Evolutionary conservation across 208 protist species (phyloP).

Genomic region (Leishmania mexicana): DNA sequence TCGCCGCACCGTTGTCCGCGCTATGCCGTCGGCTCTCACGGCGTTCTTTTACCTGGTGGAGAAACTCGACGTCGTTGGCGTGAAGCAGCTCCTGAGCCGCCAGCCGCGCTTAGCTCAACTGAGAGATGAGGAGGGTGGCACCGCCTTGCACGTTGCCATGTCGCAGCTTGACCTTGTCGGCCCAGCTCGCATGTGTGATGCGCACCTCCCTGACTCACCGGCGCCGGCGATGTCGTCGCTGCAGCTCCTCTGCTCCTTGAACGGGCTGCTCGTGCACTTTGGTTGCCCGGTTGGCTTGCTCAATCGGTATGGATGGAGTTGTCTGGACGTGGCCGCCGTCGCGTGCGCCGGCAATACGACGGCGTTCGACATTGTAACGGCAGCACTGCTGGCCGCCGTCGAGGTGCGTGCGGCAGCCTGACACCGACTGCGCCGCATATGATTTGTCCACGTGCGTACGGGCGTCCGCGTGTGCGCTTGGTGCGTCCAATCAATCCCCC

Average conservation of each 20-base stretch:
- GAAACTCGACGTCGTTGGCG: constrained; percentile 52
- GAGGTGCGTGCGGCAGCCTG: constrained; percentile 18
- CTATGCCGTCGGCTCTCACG: constrained; percentile 45
- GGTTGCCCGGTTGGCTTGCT: constrained; percentile 39
- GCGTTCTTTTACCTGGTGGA: constrained; percentile 69
- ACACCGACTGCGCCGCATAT: background rate
- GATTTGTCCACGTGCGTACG: background rate
- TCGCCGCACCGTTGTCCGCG: background rate
- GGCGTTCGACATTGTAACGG: constrained; percentile 49
- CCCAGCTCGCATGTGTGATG: background rate
- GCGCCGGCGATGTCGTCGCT: constrained; percentile 25
- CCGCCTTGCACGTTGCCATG: constrained; percentile 57
- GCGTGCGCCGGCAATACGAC: constrained; percentile 23
- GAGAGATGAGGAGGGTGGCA: constrained; percentile 65
- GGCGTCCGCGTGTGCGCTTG: background rate
- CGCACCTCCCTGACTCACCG: background rate
- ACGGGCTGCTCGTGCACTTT: constrained; percentile 49
- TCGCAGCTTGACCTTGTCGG: constrained; percentile 20
- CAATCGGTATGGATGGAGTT: constrained; percentile 47
- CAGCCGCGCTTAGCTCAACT: constrained; percentile 28
- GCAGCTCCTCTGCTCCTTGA: constrained; percentile 44
- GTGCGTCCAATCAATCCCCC: background rate
- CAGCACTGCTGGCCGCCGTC: constrained; percentile 47
- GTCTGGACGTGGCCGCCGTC: constrained; percentile 60
- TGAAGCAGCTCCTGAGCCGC: constrained; percentile 44